A percentile compares a stretch with the other conserved stretches of the same genome.
These are phyloP conservation scores for Huiozyma sinensis DNA, from an alignment of 805 yeast species.

Conservation along the genomic window DNA sequence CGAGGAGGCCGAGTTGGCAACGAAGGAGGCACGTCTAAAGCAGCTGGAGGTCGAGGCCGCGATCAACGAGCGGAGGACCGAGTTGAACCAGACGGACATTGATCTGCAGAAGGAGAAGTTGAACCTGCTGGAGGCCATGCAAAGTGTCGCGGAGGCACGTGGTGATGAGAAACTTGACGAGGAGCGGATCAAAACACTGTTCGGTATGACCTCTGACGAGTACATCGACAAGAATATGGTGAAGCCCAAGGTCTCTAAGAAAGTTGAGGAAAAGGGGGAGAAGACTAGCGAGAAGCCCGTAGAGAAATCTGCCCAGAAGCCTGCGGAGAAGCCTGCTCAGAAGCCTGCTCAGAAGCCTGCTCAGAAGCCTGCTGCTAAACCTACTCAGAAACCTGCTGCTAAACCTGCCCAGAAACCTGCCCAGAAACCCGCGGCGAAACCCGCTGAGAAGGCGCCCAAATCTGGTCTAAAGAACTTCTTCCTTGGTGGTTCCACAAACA, in stretches of 20 bases:
- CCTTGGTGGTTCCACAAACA: not conserved
- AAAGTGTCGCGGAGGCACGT: constrained; percentile 31
- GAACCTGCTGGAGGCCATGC: constrained; percentile 24
- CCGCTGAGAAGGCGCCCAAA: not conserved
- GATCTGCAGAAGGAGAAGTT: constrained; percentile 30
- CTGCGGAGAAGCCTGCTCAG: not conserved
- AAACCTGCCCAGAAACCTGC: not conserved
- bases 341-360: not conserved
- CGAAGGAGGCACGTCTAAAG: constrained; percentile 28
- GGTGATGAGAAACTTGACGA: constrained; percentile 25
- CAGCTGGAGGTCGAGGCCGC: constrained; percentile 31
- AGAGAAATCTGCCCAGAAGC: not conserved
- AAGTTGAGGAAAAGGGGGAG: constrained; percentile 3
- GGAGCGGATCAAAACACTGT: constrained; percentile 22
- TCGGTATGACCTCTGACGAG: constrained; percentile 26
- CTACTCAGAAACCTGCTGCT: not conserved
- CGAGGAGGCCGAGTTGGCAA: constrained; percentile 27
- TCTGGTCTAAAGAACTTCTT: not conserved
- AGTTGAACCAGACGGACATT: constrained; percentile 27
- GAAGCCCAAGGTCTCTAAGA: constrained; percentile 3
- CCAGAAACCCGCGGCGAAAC: not conserved
- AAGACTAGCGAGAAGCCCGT: not conserved
- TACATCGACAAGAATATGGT: constrained; percentile 13
- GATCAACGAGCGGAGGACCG: constrained; percentile 29
- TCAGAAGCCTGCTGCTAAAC: not conserved